Base-by-base conservation (phyloP, 805 yeast species). In the Spathaspora girioi region DNA sequence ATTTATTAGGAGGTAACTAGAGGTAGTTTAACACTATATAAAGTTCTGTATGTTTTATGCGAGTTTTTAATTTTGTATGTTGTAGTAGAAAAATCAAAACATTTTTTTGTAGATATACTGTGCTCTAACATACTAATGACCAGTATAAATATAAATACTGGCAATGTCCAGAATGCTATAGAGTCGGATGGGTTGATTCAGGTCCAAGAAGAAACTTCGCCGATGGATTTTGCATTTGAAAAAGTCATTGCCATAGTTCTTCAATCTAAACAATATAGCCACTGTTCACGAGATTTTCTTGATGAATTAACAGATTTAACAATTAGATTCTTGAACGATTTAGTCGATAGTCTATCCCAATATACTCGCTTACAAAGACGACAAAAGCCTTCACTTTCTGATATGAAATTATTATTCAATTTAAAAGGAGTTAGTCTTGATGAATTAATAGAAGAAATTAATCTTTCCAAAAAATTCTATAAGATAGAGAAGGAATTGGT, bases 331-430 rank as follows among this genome's bases (percentile, higher is more conserved):
- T 61, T 74, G 53, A 58, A 63, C 46, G 68, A 69, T 14, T 50
- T 84, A 50, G 59, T 76, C 8, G 55, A 60, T 2, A 66, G 74
- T 27, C 58, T 86, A 23, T 81, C 79, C 45, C 76, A 76, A 53
- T 64, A 80, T 32, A 75, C 84, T 2, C 83, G 82, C 50, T 65
- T 79, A 1, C 92, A 86, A 63, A 71, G 93, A 57, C 75, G 91
- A 47, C 68, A 73, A 17, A 62, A 63, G n/a, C 82, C 86, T 1
- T 70, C 86, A 0, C 68, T 76, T 17, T 69, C 67, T 27, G 92
- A 87, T 63, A 50, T 83, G 10, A 64, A 67, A 19, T 57, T 82
- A 47, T 62, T 83, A 46, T 56, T 81, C 1, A 63, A 67, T 35
- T 73, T 77, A 10, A 79, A 77, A 32, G 63, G 70, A 27, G 59